Conservation (phyloP, 768 basidiomycete species). For the Pleurotus salmoneostramineus region DNA sequence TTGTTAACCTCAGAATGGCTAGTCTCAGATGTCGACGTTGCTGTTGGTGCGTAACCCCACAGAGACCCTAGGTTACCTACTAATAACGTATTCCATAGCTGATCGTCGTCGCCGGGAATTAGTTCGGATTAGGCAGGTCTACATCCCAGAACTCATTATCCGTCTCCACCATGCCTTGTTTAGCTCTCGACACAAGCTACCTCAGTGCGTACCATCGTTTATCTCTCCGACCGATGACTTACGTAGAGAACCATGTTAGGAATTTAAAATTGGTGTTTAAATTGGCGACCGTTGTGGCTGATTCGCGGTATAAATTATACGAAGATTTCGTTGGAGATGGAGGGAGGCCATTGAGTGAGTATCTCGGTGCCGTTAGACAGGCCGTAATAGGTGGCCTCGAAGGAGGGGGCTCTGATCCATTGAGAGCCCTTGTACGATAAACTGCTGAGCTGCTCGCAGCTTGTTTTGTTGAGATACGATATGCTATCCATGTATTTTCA, state of each 20-base stretch:
- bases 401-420: conserved; percentile 74
- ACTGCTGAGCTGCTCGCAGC: conserved; percentile 23
- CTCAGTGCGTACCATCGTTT: conserved; percentile 47
- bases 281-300: conserved; percentile 82
- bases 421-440: conserved; percentile 36
- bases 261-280: conserved; percentile 73
- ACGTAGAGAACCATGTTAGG: conserved; percentile 29
- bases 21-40: conserved; percentile 45
- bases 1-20: conserved; percentile 80
- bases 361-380: conserved; percentile 68
- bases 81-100: conserved; percentile 21
- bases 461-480: no score
- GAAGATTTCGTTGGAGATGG: conserved; percentile 74
- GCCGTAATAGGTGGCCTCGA: conserved; percentile 72
- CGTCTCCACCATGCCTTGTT: conserved; percentile 75
- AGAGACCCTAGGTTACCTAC: neutral
- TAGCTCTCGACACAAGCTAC: conserved; percentile 57
- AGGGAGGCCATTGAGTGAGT: conserved; percentile 62
- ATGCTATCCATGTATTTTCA: no score
- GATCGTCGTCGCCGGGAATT: conserved; percentile 65
- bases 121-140: conserved; percentile 80
- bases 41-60: conserved; percentile 13
- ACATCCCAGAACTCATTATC: conserved; percentile 85
- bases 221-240: no score
- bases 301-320: conserved; percentile 82